Evolutionary conservation across 257 asterid species (phyloP), one percentile per base, ranked within the genome.

Genomic region (Solanum chaucha): DNA sequence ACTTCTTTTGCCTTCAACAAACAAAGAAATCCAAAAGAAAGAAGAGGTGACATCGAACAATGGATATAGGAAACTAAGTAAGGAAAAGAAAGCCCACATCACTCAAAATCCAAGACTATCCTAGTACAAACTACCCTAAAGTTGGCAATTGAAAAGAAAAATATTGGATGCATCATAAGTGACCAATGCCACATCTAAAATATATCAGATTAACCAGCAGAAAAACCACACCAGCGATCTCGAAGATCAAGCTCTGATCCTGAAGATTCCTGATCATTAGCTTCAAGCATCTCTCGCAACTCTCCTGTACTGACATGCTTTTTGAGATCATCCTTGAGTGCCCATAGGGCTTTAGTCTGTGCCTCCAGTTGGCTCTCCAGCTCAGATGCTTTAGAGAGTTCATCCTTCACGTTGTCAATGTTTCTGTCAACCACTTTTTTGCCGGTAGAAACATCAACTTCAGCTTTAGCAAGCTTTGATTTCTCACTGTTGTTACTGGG

Each of bases 211-310:
- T 83, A 84, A 67, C 65, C 35, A 24, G 67, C 61, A 34, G 36
- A 87, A 65, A 48, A 84, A 89, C 61, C 90, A 30, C 92, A 96
- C 99, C 99, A 95, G 67, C 92, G 92, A 34, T 93, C 99, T 55
- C 97, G 95, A 89, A 97, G 89, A 90, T 90, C 98, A 90, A 97
- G 94, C 86, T 95, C 99, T 7, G 99, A 94, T 86, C 99, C 99
- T 83, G 90, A 91, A 36, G 98, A 88, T 84, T 94, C 98, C 88
- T 94, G 99, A 85, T 89, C 94, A 86, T 97, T 97, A 86, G 90
- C 93, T 91, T 95, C 95, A 88, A 97, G 98, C 98, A 97, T 97
- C 93, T 93, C 93, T 81, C 95, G 91, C 86, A 97, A 89, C 94
- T 93, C 99, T 85, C 93, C 90, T 48, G 96, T 93, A 85, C 94